Conservation (phyloP, 225 moss, liverwort and hornwort genomes). For the Neckera pumila region DNA sequence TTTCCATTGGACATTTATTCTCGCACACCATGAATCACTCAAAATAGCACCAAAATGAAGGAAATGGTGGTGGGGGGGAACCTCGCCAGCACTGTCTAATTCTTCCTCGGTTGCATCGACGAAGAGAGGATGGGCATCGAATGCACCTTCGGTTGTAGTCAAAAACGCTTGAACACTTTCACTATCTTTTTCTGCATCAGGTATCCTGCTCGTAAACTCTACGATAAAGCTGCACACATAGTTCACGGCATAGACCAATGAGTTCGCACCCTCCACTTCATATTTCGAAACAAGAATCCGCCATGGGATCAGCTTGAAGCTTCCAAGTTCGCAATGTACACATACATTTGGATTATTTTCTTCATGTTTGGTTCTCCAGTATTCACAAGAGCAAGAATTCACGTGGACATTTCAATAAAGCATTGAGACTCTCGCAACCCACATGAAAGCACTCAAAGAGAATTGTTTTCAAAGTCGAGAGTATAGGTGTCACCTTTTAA, state of each 20-base stretch:
- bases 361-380: background rate
- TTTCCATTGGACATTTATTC: background rate
- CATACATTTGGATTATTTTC: background rate
- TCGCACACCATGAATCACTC: background rate
- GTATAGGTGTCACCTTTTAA: slow-evolving; percentile 52
- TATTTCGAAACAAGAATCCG: background rate
- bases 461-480: background rate
- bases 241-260: background rate
- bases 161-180: slow-evolving; percentile 83
- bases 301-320: background rate
- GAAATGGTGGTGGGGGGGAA: background rate
- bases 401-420: background rate
- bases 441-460: background rate
- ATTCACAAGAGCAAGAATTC: background rate
- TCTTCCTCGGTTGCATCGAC: slow-evolving; percentile 87
- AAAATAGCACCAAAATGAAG: background rate
- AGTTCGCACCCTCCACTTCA: background rate
- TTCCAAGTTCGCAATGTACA: background rate
- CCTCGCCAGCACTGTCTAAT: slow-evolving; percentile 94
- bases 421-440: background rate
- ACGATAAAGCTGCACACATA: slow-evolving; percentile 74
- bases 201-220: slow-evolving; percentile 54
- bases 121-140: slow-evolving; percentile 88
- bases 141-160: slow-evolving; percentile 67
- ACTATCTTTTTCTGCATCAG: slow-evolving; percentile 86